Evolutionary conservation across 1,139 yeast species (phyloP), one percentile per base, ranked within the genome.

Genomic region (Saccharomycopsis hybrid): DNA sequence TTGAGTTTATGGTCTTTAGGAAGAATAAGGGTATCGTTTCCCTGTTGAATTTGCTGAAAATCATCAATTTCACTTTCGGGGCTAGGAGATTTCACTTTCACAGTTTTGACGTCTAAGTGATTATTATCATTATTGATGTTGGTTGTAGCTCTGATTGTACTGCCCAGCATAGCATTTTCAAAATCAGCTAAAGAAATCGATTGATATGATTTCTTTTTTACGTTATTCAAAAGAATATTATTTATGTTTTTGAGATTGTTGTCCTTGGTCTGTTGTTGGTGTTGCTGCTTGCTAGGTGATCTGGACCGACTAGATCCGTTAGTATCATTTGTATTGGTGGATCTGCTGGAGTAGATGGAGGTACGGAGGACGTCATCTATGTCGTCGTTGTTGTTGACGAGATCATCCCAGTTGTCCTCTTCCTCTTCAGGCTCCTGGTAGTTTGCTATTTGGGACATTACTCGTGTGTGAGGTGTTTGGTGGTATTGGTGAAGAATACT

Each of bases 331-430:
- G 41, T 27, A 5, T 33, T 25, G 24, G 28, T 25, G 31, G 52
- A 48, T 37, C 41, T 41, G 27, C 35, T 43, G 11, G 55, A 50
- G 30, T 37, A 49, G 4, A 49, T 31, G 9, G 55, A 52, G 7
- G 53, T 43, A 28, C 49, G 24, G 31, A 52, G 38, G 29, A 47
- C 50, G 30, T 46, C 41, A 27, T 52, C 55, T 9, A 52, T 7
- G 39, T 52, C 46, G 13, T 41, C 38, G 33, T 52, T 52, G 28
- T 50, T 47, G 13, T 43, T 44, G 4, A 50, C 41, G 13, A 52
- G 30, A 41, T 52, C 55, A 37, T 49, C 55, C 54, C 54, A 51
- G 27, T 45, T 46, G 36, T 51, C 54, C 1, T 51, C 50, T 7
- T 11, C 43, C 24, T 45, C 54, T 33, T 54, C 51, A 38, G 43